Conservation (phyloP, 2,329 filamentous ascomycete genomes). For the Penicillium sp. region DNA sequence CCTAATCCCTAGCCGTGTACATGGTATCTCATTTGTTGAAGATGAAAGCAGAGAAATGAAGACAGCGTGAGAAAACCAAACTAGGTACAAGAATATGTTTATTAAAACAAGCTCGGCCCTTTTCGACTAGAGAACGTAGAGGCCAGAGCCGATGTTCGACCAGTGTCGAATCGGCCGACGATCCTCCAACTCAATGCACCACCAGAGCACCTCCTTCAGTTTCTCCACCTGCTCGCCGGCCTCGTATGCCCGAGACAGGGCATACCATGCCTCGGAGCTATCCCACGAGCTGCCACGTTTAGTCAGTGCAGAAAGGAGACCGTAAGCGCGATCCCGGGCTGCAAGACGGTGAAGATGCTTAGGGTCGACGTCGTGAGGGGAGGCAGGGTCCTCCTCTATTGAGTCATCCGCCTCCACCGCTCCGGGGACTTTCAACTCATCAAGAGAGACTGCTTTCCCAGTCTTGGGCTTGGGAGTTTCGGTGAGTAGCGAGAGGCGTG, state of each 20-base stretch:
- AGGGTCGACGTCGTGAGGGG: constrained; percentile 48
- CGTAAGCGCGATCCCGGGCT: constrained; percentile 81
- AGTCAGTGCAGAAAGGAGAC: constrained; percentile 73
- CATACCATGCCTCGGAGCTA: constrained; percentile 86
- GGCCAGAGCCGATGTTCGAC: constrained; percentile 62
- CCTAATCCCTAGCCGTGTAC: constrained; percentile 15
- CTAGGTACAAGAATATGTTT: constrained; percentile 22
- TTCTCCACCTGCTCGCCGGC: constrained; percentile 78
- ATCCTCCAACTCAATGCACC: constrained; percentile 94
- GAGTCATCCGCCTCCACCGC: constrained; percentile 2
- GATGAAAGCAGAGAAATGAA: constrained; percentile 7
- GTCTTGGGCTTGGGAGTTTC: constrained; percentile 19
- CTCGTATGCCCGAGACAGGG: constrained; percentile 80
- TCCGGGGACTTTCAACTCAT: constrained; percentile 16
- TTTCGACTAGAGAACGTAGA: constrained; percentile 55
- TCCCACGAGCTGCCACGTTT: constrained; percentile 88
- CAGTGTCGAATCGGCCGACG: constrained; percentile 72
- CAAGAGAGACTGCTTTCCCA: constrained; percentile 19
- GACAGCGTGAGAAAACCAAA: constrained; percentile 10
- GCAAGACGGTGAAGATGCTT: constrained; percentile 77
- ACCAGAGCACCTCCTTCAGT: constrained; percentile 91
- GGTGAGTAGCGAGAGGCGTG: constrained; percentile 23
- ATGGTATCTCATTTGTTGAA: constrained; percentile 26
- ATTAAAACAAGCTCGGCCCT: constrained; percentile 1
- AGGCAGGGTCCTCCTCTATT: constrained; percentile 6